Evolutionary conservation across 1,139 yeast species (phyloP), one percentile per base, ranked within the genome.

Genomic region (Candida sp.): DNA sequence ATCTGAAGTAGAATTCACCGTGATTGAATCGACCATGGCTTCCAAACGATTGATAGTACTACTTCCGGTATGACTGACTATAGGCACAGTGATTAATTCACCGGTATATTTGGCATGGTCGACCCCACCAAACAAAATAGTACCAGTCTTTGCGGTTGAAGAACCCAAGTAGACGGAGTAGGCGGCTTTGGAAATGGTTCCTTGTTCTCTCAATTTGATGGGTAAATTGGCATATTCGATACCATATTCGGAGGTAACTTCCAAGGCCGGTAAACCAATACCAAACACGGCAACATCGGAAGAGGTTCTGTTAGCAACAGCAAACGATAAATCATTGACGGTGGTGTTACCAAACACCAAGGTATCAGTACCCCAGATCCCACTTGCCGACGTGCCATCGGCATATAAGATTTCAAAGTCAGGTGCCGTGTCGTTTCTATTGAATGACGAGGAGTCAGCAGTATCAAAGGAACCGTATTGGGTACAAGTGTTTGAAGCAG

Each of bases 331-430:
- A 43, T 62, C 54, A 0, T 65, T 49, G n/a, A 84, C 70, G 5
- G 66, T 60, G 15, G 66, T 55, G 41, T 63, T 64, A 25, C 74
- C 77, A 42, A 79, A 54, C 12, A 45, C 47, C 23, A 79, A 68
- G 40, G 56, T 58, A 50, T 77, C 85, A 39, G 61, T 55, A 15
- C 80, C 83, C 84, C 81, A 77, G 44, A 68, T 58, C 37, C 95
- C 95, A 5, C 55, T 48, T 3, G 91, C 89, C 53, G 60, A 68
- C 22, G 87, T 71, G 5, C 61, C 57, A 58, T 87, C 95, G 29
- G 83, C 91, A 54, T 87, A 87, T 27, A 64, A 47, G 52, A 85
- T 85, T 40, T 38, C 15, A 48, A 73, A 73, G 1, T 48, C 46
- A 2, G 64, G 59, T 3, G 72, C 72, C 2, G 73, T 55, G 38